Evolutionary conservation across 495 filamentous ascomycete species (phyloP).

Genomic region (Aspergillus mulundensis): DNA sequence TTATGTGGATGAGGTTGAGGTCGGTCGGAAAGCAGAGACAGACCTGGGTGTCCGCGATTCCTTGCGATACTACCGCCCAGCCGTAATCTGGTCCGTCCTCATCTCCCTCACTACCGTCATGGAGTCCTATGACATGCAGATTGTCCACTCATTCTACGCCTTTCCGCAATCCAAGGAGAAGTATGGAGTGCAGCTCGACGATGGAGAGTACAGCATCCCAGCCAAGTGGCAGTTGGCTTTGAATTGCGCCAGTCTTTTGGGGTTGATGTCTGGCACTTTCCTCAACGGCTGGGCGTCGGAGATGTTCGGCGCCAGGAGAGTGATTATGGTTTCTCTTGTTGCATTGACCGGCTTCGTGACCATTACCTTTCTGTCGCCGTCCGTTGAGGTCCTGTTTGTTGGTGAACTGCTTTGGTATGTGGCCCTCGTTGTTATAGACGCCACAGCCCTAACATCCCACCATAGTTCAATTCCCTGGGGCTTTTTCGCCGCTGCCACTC

Average conservation of each 20-base stretch:
- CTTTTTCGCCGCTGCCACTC: background rate
- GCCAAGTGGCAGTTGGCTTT: constrained; percentile 73
- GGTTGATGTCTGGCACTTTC: constrained; percentile 70
- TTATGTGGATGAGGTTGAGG: background rate
- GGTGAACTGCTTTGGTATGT: constrained; percentile 74
- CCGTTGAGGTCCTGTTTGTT: constrained; percentile 60
- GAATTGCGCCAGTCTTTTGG: constrained; percentile 58
- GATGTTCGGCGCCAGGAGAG: constrained; percentile 67
- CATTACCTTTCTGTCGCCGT: constrained; percentile 73
- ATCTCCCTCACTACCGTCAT: constrained; percentile 52
- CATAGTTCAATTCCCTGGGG: background rate
- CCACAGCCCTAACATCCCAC: constrained; percentile 62
- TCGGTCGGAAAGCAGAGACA: background rate
- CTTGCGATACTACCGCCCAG: constrained; percentile 44
- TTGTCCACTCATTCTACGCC: constrained; percentile 48
- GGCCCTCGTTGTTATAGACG: constrained; percentile 51
- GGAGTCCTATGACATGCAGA: constrained; percentile 54
- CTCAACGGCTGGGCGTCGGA: constrained; percentile 75
- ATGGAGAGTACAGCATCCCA: constrained; percentile 61
- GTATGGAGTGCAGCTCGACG: constrained; percentile 53
- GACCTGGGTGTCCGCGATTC: background rate
- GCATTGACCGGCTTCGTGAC: constrained; percentile 61
- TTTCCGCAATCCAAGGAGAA: constrained; percentile 58
- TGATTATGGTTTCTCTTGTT: constrained; percentile 62
- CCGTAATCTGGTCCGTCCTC: constrained; percentile 49